Evolutionary conservation across 176 grass and related monocot species (phyloP), one percentile per base, ranked within the genome.

Genomic region (Themeda triandra): DNA sequence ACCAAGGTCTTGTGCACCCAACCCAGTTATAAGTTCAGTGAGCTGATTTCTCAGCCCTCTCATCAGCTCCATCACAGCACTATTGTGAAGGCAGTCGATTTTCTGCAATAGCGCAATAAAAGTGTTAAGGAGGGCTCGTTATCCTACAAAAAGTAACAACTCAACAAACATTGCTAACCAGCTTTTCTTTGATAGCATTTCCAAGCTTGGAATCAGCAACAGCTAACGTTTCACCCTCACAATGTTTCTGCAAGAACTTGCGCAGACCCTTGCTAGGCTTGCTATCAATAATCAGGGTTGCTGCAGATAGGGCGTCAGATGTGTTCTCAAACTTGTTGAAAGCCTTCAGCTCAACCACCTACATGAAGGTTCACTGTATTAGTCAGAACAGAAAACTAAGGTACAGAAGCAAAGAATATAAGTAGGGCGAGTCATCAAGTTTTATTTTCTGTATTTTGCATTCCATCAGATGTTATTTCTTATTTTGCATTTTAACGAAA

Each of bases 121-220:
- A 41, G 8, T 7, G 2, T 2, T 86, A 65, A 75, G 45, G 2
- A 70, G 1, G 32, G 53, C 5, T 13, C 25, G 6, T 6, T 21
- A 62, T 69, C 54, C 40, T 30, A 59, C 0, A 67, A 32, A n/a
- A 76, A 60, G 83, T 30, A 86, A 48, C 13, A 0, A 41, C 23
- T 13, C 15, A 9, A 15, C 27, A 17, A 36, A 67, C 18, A 1
- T 54, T 76, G 66, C 86, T 45, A 11, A 98, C 95, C 92, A 95
- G 85, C 59, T 92, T 98, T 10, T 98, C 95, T 76, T 98, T 98
- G 15, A 95, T 98, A 10, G 87, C 80, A 80, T 95, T 95, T 6
- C 95, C 95, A 44, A 98, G 89, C 49, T 98, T 98, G 1, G 92
- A 98, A 88, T 98, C 95, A 32, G 91, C 95, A 69, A 98, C 92